Base-by-base conservation (phyloP, 345 rosid species). In the Camelina laxa region DNA sequence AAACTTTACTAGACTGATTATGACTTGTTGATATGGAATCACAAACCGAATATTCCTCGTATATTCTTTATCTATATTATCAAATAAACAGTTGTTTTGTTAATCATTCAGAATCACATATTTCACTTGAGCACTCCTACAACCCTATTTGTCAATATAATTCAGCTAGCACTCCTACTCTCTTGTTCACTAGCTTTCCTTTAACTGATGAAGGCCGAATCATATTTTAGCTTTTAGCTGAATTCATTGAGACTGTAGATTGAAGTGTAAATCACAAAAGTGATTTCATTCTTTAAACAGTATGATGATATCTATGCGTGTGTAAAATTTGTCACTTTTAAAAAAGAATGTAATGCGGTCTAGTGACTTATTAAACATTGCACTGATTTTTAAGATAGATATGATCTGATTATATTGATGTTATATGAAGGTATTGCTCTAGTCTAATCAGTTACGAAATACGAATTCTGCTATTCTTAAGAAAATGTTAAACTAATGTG, bases 11-110 rank as follows among this genome's bases (percentile, higher is more conserved):
- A 15, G 71, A 65, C 49, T 44, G 16, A 44, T 64, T 64, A 35
- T 42, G 70, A 42, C 70, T 42, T 44, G 27, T 54, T 55, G 63
- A 64, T 55, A 33, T 21, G 6, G 21, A 53, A 35, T 58, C 60
- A 64, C 22, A 65, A 74, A 57, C 64, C 66, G 72, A 36, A 65
- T 74, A 74, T 65, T 65, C 78, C 72, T 65, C 50, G 42, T 21
- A 35, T 35, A 74, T 74, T 35, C 59, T 74, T 44, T 35, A 58
- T 47, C 20, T 16, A 36, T 48, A 17, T 22, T 9, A 57, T 74
- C 51, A 48, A 11, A 49, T 33, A 22, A 35, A 65, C 17, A 66
- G 15, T 73, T 65, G 16, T 47, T 5, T 30, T 63, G 70, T 65
- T 65, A 63, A 63, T 64, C 6, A 56, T 56, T 36, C 30, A 64